A percentile compares a stretch with the other conserved stretches of the same genome.
Conservation (phyloP, 176 grass and related monocot genomes). For the Lolium multiflorum region DNA sequence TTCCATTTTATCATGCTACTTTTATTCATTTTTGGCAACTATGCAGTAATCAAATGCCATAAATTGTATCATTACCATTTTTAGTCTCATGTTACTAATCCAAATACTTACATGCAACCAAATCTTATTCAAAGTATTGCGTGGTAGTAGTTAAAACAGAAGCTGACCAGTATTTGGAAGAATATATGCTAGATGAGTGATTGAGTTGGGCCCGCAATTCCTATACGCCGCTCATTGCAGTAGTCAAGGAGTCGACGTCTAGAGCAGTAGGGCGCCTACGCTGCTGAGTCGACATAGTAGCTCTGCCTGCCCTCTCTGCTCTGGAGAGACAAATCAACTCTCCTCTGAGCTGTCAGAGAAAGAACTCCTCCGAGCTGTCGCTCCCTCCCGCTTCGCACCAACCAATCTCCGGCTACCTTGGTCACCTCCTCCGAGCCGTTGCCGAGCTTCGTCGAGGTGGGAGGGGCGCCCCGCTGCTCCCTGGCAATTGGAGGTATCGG, state of each 20-base stretch:
- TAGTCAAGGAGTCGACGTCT: background rate
- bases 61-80: too few species aligned
- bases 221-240: background rate
- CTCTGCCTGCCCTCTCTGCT: background rate
- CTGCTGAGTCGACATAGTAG: background rate
- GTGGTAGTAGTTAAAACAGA: too few species aligned
- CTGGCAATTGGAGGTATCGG: background rate
- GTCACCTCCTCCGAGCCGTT: background rate
- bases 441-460: background rate
- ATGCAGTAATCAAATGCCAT: too few species aligned
- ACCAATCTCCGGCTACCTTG: background rate
- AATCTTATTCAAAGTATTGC: too few species aligned
- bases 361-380: background rate
- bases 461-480: background rate
- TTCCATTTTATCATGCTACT: too few species aligned
- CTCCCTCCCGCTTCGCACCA: background rate
- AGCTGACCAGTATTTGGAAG: too few species aligned
- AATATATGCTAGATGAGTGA: background rate
- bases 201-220: background rate
- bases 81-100: too few species aligned
- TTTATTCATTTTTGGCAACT: too few species aligned
- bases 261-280: background rate
- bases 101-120: too few species aligned
- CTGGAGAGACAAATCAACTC: background rate
- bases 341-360: background rate